phyloP scores from a whole-genome alignment of 2,329 filamentous ascomycete species.

The Fusarium subglutinans region DNA sequence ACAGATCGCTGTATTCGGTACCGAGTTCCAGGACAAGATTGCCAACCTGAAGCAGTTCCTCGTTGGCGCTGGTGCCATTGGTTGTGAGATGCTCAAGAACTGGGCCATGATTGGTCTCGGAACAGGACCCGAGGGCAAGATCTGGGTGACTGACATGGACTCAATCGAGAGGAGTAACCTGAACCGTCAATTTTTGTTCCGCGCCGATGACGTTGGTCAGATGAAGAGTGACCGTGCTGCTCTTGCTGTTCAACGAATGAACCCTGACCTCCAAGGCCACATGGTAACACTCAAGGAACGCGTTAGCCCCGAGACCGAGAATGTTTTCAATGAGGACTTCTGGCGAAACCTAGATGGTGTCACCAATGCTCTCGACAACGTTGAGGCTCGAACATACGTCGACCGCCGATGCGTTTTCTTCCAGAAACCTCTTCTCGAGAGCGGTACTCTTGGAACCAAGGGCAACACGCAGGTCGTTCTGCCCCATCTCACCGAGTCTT shows the following conservation, averaged over 20 bases:
- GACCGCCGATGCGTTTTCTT: conserved; percentile 98
- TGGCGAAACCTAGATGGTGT: conserved; percentile 90
- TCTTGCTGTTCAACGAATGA: conserved; percentile 91
- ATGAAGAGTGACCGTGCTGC: conserved; percentile 97
- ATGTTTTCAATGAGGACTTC: conserved; percentile 93
- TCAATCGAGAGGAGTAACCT: conserved; percentile 99
- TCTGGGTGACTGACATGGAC: conserved; percentile 96
- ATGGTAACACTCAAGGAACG: conserved; percentile 88
- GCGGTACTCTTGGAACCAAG: conserved; percentile 97
- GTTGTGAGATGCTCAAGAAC: conserved; percentile 99
- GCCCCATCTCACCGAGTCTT: conserved; percentile 91
- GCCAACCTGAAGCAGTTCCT: conserved; percentile 91
- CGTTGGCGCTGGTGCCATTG: conserved; percentile 95
- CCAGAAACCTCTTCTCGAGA: conserved; percentile 95
- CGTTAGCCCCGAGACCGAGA: conserved; percentile 90
- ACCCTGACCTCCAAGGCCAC: conserved; percentile 87
- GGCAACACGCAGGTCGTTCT: conserved; percentile 97
- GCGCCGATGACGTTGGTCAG: conserved; percentile 89
- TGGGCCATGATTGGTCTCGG: conserved; percentile 99
- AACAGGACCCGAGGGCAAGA: conserved; percentile 86
- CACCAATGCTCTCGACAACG: conserved; percentile 97
- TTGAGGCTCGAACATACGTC: conserved; percentile 95
- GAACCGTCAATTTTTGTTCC: conserved; percentile 96
- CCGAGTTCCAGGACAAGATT: conserved; percentile 93
- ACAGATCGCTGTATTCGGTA: conserved; percentile 95